phyloP scores from a whole-genome alignment of 306 rosid genomes.

The Lathyrus tuberosus region DNA sequence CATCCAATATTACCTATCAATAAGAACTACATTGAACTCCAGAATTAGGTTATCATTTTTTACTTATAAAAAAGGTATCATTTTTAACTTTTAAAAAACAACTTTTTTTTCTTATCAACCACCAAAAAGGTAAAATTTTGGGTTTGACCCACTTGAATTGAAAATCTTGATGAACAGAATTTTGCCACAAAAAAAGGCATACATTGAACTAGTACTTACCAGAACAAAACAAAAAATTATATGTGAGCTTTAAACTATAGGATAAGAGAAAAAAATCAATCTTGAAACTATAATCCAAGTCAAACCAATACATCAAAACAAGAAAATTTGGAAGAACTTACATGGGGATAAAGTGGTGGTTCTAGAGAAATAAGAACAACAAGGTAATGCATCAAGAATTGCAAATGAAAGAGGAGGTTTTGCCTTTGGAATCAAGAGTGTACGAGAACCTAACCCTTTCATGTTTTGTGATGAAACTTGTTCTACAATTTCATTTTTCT shows the following conservation, averaged over 20 bases:
- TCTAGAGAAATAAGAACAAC: conserved; percentile 42
- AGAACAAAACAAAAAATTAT: conserved; percentile 1
- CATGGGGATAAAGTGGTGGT: conserved; percentile 46
- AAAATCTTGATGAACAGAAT: conserved; percentile 23
- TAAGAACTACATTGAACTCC: conserved; percentile 18
- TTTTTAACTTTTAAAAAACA: not conserved
- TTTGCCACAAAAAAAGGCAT: not conserved
- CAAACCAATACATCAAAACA: conserved; percentile 11
- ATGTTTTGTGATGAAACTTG: conserved; percentile 41
- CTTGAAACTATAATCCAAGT: conserved; percentile 24
- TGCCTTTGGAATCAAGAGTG: conserved; percentile 62
- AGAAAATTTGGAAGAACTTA: conserved; percentile 45
- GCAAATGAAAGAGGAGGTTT: conserved; percentile 68
- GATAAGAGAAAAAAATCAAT: not conserved
- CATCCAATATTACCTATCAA: conserved; percentile 3
- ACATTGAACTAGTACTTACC: not conserved
- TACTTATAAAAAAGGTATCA: not conserved
- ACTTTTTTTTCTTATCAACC: not conserved
- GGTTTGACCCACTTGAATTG: conserved; percentile 19
- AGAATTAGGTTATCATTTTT: too few species aligned
- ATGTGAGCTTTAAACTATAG: not conserved
- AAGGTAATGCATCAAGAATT: conserved; percentile 59
- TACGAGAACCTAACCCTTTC: conserved; percentile 65
- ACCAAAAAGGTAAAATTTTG: not conserved
- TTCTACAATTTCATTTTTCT: conserved; percentile 54